These are phyloP conservation scores for Wallacemonas sp. DNA, from an alignment of 208 protist genomes.

Conservation along the genomic window DNA sequence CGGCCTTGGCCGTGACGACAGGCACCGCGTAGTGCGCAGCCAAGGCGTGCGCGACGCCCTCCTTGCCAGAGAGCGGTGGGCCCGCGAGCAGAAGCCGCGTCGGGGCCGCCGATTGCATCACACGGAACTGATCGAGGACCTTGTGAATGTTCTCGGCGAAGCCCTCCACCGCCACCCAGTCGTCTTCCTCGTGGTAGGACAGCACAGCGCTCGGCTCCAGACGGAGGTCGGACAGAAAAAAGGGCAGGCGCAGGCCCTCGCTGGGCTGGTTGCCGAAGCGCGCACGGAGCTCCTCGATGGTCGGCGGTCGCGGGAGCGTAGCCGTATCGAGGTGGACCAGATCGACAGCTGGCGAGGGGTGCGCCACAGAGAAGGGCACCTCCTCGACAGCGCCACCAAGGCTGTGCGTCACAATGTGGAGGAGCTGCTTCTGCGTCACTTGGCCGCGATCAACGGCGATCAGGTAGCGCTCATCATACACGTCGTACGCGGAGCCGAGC, in stretches of 20 bases:
- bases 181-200: slow-evolving; percentile 63
- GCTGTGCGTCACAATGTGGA: slow-evolving; percentile 54
- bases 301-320: slow-evolving; percentile 12
- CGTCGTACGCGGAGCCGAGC: slow-evolving; percentile 71
- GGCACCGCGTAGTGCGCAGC: slow-evolving; percentile 64
- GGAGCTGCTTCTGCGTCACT: slow-evolving; percentile 76
- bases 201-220: slow-evolving; percentile 64
- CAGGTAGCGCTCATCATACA: slow-evolving; percentile 86
- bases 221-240: slow-evolving; percentile 74
- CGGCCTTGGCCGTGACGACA: slow-evolving; percentile 41
- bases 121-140: slow-evolving; percentile 77
- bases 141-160: slow-evolving; percentile 69
- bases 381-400: slow-evolving; percentile 62
- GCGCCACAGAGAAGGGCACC: slow-evolving; percentile 4
- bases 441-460: slow-evolving; percentile 91
- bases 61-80: slow-evolving; percentile 79
- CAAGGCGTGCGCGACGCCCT: slow-evolving; percentile 45
- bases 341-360: slow-evolving; percentile 4
- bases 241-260: slow-evolving; percentile 19
- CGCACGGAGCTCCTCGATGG: slow-evolving; percentile 25
- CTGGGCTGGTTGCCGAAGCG: slow-evolving; percentile 16
- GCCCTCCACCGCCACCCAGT: slow-evolving; percentile 80
- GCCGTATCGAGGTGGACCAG: slow-evolving; percentile 20
- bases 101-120: slow-evolving; percentile 42
- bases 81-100: slow-evolving; percentile 78